These are phyloP conservation scores for Laguncularia racemosa DNA, from an alignment of 345 rosid genomes.

Conservation along the genomic window DNA sequence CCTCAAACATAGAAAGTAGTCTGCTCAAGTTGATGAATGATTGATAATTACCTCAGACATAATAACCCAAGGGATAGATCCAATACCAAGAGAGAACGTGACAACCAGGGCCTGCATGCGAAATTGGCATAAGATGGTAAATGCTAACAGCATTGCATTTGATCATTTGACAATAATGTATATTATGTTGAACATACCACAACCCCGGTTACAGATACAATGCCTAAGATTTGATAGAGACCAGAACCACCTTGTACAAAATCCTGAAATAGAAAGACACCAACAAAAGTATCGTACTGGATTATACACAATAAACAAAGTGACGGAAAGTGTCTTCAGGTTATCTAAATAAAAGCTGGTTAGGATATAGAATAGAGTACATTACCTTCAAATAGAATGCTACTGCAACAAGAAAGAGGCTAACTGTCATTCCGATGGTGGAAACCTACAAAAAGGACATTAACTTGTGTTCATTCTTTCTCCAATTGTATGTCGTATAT, in stretches of 20 bases:
- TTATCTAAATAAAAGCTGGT: background rate
- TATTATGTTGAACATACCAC: constrained; percentile 42
- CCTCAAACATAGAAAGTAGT: too few species aligned
- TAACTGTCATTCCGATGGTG: constrained; percentile 59
- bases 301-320: background rate
- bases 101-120: constrained; percentile 52
- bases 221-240: constrained; percentile 45
- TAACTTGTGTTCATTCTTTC: background rate
- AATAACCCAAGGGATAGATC: constrained; percentile 92
- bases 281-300: background rate
- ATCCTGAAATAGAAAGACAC: constrained; percentile 28
- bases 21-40: background rate
- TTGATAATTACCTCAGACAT: constrained; percentile 78
- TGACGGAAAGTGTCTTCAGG: background rate
- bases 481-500: background rate
- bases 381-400: constrained; percentile 62
- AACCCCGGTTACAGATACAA: constrained; percentile 69
- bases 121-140: constrained; percentile 1
- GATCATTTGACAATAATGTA: background rate
- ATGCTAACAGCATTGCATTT: constrained; percentile 6
- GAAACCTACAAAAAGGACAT: constrained; percentile 43
- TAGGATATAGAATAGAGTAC: background rate
- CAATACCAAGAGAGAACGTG: constrained; percentile 82
- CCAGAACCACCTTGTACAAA: constrained; percentile 40
- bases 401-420: constrained; percentile 64